Percentiles rank a stretch among this genome's conserved stretches.
phyloP scores from a whole-genome alignment of 164 flowering plant species.

The Vitis labrusca region DNA sequence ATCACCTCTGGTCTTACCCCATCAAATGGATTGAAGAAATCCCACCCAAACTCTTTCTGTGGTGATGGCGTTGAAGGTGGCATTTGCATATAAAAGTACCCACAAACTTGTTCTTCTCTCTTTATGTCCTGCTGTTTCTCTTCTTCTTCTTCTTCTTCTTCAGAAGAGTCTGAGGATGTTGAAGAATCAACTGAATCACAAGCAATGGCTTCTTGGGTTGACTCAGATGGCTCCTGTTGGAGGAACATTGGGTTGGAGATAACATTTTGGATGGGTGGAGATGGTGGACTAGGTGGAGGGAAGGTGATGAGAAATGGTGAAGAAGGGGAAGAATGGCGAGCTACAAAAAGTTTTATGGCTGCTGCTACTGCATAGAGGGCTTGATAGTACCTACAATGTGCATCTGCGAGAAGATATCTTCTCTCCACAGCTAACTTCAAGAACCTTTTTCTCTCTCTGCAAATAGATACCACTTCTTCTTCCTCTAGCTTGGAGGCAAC shows the following conservation, averaged over 20 bases:
- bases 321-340: constrained; percentile 57
- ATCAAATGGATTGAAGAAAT: constrained; percentile 69
- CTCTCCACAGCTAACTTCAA: constrained; percentile 64
- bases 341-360: constrained; percentile 60
- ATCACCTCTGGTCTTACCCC: constrained; percentile 54
- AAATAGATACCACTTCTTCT: constrained; percentile 58
- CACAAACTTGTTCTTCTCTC: constrained; percentile 24
- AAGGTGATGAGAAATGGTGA: constrained; percentile 56
- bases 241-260: constrained; percentile 65
- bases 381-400: constrained; percentile 56
- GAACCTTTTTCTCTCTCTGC: constrained; percentile 58
- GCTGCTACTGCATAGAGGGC: constrained; percentile 63
- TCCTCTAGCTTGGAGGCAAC: constrained; percentile 60
- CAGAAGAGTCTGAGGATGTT: constrained; percentile 32
- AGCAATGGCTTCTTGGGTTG: constrained; percentile 41
- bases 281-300: constrained; percentile 31
- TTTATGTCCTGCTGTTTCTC: constrained; percentile 15
- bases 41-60: constrained; percentile 70
- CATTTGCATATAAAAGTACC: constrained; percentile 55
- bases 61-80: constrained; percentile 64
- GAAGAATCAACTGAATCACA: constrained; percentile 33
- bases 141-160: constrained; percentile 18
- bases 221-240: constrained; percentile 50
- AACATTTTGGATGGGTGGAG: constrained; percentile 33
- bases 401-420: constrained; percentile 58